Evolutionary conservation across 2,329 filamentous ascomycete species (phyloP).

Genomic region (Pseudogymnoascus verrucosus): DNA sequence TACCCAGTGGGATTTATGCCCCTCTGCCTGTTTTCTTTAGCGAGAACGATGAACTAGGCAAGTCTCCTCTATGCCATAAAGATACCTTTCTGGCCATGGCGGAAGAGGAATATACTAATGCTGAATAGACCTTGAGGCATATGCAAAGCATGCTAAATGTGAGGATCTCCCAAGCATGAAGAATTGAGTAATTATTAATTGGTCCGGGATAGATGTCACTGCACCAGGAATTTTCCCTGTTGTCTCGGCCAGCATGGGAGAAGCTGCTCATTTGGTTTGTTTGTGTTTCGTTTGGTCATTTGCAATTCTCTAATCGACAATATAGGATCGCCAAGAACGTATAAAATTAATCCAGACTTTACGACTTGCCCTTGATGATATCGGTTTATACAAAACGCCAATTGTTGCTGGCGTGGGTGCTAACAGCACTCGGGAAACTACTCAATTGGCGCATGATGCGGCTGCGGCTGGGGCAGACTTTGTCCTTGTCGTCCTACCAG

Average conservation of each 20-base stretch:
- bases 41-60: conserved; percentile 10
- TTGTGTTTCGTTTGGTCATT: background rate
- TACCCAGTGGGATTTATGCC: conserved; percentile 11
- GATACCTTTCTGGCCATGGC: background rate
- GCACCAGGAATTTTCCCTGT: conserved; percentile 11
- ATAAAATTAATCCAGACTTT: conserved; percentile 34
- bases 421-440: conserved; percentile 29
- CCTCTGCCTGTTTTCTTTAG: conserved; percentile 15
- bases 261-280: conserved; percentile 12
- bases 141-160: conserved; percentile 14
- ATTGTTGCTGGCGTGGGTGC: conserved; percentile 39
- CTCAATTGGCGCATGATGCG: conserved; percentile 32
- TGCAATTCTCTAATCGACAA: background rate
- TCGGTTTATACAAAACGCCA: conserved; percentile 30
- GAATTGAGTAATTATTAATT: background rate
- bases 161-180: background rate
- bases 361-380: conserved; percentile 31
- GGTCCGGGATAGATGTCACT: background rate
- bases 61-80: background rate
- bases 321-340: conserved; percentile 27
- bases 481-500: conserved; percentile 16
- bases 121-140: conserved; percentile 10
- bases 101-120: background rate
- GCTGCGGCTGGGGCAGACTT: conserved; percentile 29
- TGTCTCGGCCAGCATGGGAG: conserved; percentile 13